Evolutionary conservation across 352 stramenopile species (phyloP).

Genomic region (Blastocystis sp.): DNA sequence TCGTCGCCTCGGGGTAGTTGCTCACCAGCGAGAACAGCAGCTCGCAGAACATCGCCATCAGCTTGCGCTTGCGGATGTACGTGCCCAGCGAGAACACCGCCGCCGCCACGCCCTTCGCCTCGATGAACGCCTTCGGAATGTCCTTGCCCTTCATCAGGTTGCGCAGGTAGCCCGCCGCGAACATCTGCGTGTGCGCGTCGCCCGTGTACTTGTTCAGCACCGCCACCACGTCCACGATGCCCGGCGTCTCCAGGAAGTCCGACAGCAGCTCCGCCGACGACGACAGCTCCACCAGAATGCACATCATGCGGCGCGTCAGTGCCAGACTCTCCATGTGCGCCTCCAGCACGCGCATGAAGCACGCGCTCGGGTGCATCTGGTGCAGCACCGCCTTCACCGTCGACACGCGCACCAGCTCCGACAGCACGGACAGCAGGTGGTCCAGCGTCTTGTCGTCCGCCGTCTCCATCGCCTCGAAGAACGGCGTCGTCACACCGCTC

Average conservation of each 20-base stretch:
- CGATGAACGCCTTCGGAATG: conserved; percentile 23
- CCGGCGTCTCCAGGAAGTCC: conserved; percentile 59
- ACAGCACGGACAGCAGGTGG: conserved; percentile 16
- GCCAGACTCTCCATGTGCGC: conserved; percentile 20
- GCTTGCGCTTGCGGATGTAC: conserved; percentile 50
- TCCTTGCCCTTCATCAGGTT: conserved; percentile 50
- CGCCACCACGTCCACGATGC: conserved; percentile 9
- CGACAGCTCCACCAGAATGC: conserved; percentile 61
- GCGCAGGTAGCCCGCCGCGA: conserved; percentile 24
- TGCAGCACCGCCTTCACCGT: conserved; percentile 65
- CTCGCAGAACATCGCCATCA: conserved; percentile 69
- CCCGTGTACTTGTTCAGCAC: conserved; percentile 61
- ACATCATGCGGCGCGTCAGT: conserved; percentile 39
- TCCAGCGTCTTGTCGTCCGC: conserved; percentile 3
- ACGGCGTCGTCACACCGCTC: conserved; percentile 49
- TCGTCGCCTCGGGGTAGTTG: conserved; percentile 16
- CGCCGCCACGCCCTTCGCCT: conserved; percentile 21
- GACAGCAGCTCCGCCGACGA: conserved; percentile 35
- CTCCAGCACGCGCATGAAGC: conserved; percentile 4
- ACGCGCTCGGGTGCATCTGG: conserved; percentile 48
- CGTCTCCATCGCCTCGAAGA: conserved; percentile 43
- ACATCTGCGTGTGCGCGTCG: conserved; percentile 46
- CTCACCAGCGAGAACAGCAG: conserved; percentile 53
- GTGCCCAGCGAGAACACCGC: conserved; percentile 30
- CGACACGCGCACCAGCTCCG: conserved; percentile 54